phyloP scores from a whole-genome alignment of 2,329 filamentous ascomycete genomes.

The Tolypocladium ovalisporum region DNA sequence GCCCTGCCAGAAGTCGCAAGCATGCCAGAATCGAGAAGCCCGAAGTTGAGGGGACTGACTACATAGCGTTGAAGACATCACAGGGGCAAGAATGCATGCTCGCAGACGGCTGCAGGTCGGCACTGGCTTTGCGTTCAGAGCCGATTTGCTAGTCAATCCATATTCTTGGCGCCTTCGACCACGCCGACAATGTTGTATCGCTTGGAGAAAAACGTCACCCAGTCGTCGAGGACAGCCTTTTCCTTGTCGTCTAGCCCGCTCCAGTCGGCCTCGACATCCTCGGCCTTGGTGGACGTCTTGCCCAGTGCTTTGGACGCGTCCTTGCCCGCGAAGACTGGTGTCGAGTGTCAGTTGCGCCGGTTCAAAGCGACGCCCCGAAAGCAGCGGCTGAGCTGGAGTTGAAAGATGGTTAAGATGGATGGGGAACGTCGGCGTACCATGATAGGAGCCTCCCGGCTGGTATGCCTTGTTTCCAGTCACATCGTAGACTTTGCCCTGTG shows the following conservation, averaged over 20 bases:
- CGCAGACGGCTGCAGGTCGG: neutral
- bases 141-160: conserved; percentile 20
- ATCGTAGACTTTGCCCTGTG: conserved; percentile 83
- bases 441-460: conserved; percentile 69
- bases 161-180: conserved; percentile 50
- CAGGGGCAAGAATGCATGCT: neutral
- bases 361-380: neutral
- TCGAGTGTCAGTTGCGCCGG: neutral
- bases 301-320: conserved; percentile 90
- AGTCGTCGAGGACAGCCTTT: conserved; percentile 76
- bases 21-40: too few species aligned
- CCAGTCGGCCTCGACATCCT: conserved; percentile 78
- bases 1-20: neutral
- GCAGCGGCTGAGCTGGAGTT: neutral
- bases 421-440: conserved; percentile 46
- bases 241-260: conserved; percentile 74
- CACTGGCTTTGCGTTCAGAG: neutral
- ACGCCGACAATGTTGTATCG: conserved; percentile 81
- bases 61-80: too few species aligned
- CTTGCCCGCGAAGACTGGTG: conserved; percentile 82
- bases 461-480: conserved; percentile 86
- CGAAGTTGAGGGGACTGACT: too few species aligned
- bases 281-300: conserved; percentile 72
- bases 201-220: conserved; percentile 94
- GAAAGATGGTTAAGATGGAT: neutral